Evolutionary conservation across 176 grass and related monocot species (phyloP), one percentile per base, ranked within the genome.

Genomic region (Thalia dealbata): DNA sequence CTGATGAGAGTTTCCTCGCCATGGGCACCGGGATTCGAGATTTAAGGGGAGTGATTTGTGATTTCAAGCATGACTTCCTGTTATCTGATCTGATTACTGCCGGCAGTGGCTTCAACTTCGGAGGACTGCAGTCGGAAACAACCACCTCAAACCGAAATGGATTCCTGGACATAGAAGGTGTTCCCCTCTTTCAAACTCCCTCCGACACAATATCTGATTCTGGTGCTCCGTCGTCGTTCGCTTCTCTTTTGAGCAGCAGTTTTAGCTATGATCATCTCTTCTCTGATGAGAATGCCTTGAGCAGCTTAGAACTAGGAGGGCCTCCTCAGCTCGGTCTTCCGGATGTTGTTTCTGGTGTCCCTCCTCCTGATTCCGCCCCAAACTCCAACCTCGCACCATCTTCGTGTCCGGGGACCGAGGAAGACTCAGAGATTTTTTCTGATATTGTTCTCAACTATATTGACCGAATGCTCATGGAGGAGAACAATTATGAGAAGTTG

Each of bases 401-500:
- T 1, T 28, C 14, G 23, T 14, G 61, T 28, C 10, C 61, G 29
- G 61, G 25, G 12, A 21, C 14, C 23, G 59, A 83, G 0, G 74
- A 81, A 10, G 82, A 72, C 28, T 73, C 82, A 0, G 79, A 48
- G 21, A 35, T 68, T 26, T 75, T 78, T 27, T 81, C 88, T 1
- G 91, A 95, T 68, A 70, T 82, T 24, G 79, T 81, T 24, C 85
- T 95, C 79, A 81, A 79, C 50, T 95, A 83, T 88, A 95, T 95
- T 27, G 72, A 84, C 7, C 75, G 55, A 45, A 83, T 95, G 82
- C 82, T 95, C 67, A 88, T 91, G 87, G 91, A 95, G 77, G 91
- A 95, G 23, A 82, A 95, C 77, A 79, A 80, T 44, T 78, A 83
- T 52, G 85, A 88, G 19, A 85, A 82, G n/a, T 85, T 89, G 73